Conservation (phyloP, 495 filamentous ascomycete genomes). For the Penicillium verhagenii region DNA sequence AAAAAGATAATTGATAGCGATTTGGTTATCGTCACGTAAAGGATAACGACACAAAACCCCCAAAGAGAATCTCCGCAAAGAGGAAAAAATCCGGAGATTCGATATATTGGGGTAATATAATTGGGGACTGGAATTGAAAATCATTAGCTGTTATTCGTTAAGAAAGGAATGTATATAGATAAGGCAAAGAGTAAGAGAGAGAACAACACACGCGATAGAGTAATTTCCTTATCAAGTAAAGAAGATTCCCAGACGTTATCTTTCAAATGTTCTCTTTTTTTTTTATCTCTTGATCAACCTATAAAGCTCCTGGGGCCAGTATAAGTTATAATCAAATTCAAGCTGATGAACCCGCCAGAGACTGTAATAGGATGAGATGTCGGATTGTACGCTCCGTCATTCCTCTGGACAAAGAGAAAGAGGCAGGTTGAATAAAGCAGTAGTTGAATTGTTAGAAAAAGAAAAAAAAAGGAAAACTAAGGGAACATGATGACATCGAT, state of each 20-base stretch:
- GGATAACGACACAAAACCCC: slow-evolving; percentile 5
- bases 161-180: not conserved
- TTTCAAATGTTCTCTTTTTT: no score
- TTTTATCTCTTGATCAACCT: no score
- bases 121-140: not conserved
- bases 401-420: slow-evolving; percentile 8
- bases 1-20: slow-evolving; percentile 11
- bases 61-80: not conserved
- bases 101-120: not conserved
- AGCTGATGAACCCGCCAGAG: slow-evolving; percentile 19
- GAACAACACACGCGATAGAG: slow-evolving; percentile 18
- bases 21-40: slow-evolving; percentile 15
- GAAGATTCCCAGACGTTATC: no score
- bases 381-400: slow-evolving; percentile 35
- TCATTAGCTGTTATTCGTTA: not conserved
- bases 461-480: not conserved
- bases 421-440: not conserved
- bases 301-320: no score
- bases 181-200: not conserved
- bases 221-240: slow-evolving; percentile 30
- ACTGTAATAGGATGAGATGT: slow-evolving; percentile 33
- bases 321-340: no score
- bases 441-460: slow-evolving; percentile 1
- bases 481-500: slow-evolving; percentile 21
- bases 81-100: not conserved